phyloP scores from a whole-genome alignment of 2,329 filamentous ascomycete species.

The Fusarium coicis region DNA sequence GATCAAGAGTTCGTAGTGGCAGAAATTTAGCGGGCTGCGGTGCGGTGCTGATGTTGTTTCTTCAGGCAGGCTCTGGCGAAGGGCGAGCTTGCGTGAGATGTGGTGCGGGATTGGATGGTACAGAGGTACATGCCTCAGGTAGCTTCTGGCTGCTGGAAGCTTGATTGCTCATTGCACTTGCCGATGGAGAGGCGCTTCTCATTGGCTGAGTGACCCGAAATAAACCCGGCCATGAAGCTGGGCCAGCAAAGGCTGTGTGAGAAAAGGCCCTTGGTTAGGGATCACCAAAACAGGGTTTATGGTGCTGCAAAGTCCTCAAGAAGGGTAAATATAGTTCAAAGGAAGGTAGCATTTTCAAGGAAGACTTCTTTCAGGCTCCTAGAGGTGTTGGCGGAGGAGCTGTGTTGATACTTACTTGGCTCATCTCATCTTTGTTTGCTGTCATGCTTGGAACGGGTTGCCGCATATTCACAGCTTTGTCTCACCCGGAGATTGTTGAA shows the following conservation, averaged over 20 bases:
- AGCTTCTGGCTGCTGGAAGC: constrained; percentile 10
- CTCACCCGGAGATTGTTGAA: constrained; percentile 5
- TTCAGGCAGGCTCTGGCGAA: constrained; percentile 36
- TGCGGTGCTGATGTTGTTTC: constrained; percentile 45
- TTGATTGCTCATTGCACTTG: not conserved
- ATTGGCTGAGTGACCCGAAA: constrained; percentile 37
- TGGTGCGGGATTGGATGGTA: constrained; percentile 9
- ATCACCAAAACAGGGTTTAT: constrained; percentile 13
- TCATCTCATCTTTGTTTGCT: constrained; percentile 30
- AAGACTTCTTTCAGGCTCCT: constrained; percentile 40
- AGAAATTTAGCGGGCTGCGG: constrained; percentile 46
- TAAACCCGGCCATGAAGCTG: constrained; percentile 41
- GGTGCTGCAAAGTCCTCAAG: not conserved
- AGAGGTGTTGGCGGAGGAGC: constrained; percentile 16
- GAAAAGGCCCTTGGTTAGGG: constrained; percentile 11
- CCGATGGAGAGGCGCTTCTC: not conserved
- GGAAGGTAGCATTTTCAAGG: not conserved
- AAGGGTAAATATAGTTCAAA: not conserved
- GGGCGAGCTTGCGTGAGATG: constrained; percentile 30
- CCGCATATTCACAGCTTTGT: constrained; percentile 27
- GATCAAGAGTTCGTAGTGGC: constrained; percentile 43
- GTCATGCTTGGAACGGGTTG: constrained; percentile 29
- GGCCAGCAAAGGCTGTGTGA: constrained; percentile 35
- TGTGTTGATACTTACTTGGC: constrained; percentile 36
- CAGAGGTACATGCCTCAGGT: constrained; percentile 38